These are phyloP conservation scores for Chaetomium sp. DNA, from an alignment of 2,329 filamentous ascomycete species.

Conservation along the genomic window DNA sequence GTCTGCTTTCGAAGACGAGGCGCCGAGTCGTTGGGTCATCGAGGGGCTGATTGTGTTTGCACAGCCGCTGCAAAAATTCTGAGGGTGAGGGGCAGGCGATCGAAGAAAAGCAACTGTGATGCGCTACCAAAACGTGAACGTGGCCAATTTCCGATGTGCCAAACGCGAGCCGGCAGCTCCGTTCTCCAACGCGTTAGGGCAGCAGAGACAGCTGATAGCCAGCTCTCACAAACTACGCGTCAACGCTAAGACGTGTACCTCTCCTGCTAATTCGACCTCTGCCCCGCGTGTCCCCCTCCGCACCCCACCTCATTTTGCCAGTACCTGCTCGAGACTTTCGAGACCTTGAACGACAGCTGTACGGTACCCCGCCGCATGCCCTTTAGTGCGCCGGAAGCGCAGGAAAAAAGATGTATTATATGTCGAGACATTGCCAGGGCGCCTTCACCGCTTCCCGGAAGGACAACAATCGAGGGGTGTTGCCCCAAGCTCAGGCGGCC, in stretches of 20 bases:
- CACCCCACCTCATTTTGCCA: slow-evolving; percentile 25
- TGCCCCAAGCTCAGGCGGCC: slow-evolving; percentile 15
- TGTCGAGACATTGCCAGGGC: slow-evolving; percentile 4
- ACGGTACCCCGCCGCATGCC: slow-evolving; percentile 1
- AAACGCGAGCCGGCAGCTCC: slow-evolving; percentile 25
- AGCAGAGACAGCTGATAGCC: slow-evolving; percentile 14
- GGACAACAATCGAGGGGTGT: slow-evolving; percentile 10
- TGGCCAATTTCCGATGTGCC: slow-evolving; percentile 26
- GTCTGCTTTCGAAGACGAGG: neutral
- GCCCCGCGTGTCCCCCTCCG: slow-evolving; percentile 28
- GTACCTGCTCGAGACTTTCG: slow-evolving; percentile 19
- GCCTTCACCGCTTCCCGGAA: slow-evolving; percentile 28
- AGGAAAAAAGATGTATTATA: neutral
- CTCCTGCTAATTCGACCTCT: slow-evolving; percentile 17
- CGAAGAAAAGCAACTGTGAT: slow-evolving; percentile 17
- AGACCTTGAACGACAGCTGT: slow-evolving; percentile 17
- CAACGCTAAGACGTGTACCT: slow-evolving; percentile 22
- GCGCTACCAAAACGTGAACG: slow-evolving; percentile 19
- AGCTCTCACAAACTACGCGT: neutral
- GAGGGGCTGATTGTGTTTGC: slow-evolving; percentile 16
- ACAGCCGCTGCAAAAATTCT: slow-evolving; percentile 9
- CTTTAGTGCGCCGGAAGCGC: neutral
- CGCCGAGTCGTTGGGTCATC: neutral
- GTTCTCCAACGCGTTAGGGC: slow-evolving; percentile 28
- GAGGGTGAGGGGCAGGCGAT: slow-evolving; percentile 21